Evolutionary conservation across 139 green algal genomes (phyloP).

Genomic region (Chlamydomonas sp.): DNA sequence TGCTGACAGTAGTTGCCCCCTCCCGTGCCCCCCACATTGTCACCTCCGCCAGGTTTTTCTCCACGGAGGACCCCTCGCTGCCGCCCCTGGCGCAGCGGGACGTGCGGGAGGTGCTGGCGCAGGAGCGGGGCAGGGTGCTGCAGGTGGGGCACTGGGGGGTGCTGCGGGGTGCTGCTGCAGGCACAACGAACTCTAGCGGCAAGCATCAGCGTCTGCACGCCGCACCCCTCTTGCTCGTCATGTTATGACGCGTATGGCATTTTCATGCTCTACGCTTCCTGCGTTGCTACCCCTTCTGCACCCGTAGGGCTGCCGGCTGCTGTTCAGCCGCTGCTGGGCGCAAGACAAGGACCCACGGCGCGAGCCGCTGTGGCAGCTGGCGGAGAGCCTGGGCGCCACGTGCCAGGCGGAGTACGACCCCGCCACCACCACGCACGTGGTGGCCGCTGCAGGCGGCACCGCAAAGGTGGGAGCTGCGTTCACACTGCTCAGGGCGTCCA

Average conservation of each 20-base stretch:
- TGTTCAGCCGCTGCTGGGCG: conserved; percentile 85
- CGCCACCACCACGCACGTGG: conserved; percentile 34
- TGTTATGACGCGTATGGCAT: no score
- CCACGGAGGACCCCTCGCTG: conserved; percentile 20
- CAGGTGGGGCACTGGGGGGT: neutral
- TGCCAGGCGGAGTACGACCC: conserved; percentile 46
- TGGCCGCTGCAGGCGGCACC: conserved; percentile 40
- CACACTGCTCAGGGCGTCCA: neutral
- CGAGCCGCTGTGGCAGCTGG: conserved; percentile 85
- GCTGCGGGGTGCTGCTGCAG: neutral
- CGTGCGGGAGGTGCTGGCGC: conserved; percentile 39
- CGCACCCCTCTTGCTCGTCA: no score
- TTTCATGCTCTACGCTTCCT: neutral
- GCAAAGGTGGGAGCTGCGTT: conserved; percentile 34
- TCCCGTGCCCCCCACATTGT: neutral
- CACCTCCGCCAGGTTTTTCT: conserved; percentile 25
- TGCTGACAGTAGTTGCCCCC: neutral
- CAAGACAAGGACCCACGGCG: conserved; percentile 48
- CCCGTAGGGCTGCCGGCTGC: conserved; percentile 63
- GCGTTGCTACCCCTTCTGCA: neutral
- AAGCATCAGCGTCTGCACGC: neutral
- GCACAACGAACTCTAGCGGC: neutral
- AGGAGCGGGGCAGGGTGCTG: conserved; percentile 10
- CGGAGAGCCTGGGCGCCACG: conserved; percentile 72
- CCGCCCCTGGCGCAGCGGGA: conserved; percentile 33